Conservation (phyloP, 2,329 filamentous ascomycete genomes). For the Pestalotiopsis sp. region DNA sequence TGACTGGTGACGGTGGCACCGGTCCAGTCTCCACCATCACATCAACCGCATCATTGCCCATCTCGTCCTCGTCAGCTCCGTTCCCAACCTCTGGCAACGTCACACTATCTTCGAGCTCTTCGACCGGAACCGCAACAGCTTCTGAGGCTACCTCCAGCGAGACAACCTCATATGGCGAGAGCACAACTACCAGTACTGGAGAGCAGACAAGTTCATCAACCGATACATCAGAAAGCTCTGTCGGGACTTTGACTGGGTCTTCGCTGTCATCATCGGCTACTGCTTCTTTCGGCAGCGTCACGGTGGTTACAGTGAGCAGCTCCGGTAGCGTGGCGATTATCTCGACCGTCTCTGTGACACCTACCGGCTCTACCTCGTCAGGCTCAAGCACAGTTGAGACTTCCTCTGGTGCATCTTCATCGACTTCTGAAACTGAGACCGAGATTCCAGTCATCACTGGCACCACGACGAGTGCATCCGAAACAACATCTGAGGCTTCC, state of each 20-base stretch:
- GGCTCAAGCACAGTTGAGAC: neutral
- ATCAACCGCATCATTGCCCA: too few relatives aligned
- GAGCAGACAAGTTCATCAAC: neutral
- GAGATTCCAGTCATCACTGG: neutral
- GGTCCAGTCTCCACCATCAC: too few relatives aligned
- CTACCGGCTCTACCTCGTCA: neutral
- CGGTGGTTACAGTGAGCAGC: too few relatives aligned
- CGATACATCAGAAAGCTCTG: neutral
- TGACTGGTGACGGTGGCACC: too few relatives aligned
- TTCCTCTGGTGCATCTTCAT: neutral
- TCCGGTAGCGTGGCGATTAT: too few relatives aligned
- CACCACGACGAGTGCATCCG: neutral
- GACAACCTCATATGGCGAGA: neutral
- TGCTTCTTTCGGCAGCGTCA: too few relatives aligned
- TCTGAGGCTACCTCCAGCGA: neutral
- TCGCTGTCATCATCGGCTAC: too few relatives aligned
- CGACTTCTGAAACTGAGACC: neutral
- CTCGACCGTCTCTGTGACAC: neutral
- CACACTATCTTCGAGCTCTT: neutral
- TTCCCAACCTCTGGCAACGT: neutral
- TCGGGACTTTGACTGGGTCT: too few relatives aligned
- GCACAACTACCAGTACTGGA: neutral
- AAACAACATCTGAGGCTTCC: neutral
- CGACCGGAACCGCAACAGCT: neutral
- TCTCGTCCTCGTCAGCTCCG: too few relatives aligned